Evolutionary conservation across 352 stramenopile species (phyloP).

Genomic region (Thalassiosira ordinaria): DNA sequence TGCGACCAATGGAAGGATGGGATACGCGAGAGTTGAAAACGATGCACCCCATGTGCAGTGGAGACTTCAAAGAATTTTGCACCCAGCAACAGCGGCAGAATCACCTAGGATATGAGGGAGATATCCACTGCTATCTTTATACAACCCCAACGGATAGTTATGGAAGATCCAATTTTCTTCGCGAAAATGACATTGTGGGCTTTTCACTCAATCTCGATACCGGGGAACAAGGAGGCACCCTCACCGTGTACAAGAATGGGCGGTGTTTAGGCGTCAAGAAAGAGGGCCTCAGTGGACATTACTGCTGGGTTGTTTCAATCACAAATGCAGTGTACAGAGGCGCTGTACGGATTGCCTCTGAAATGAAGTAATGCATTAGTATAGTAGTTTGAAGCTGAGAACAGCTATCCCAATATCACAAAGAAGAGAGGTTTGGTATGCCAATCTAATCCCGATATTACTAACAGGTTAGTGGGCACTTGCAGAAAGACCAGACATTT

Average conservation of each 20-base stretch:
- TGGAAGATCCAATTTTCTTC: not conserved
- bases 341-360: not conserved
- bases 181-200: not conserved
- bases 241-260: not conserved
- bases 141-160: not conserved
- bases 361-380: too few species aligned
- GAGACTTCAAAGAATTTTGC: not conserved
- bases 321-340: not conserved
- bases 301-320: not conserved
- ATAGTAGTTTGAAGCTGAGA: too few species aligned
- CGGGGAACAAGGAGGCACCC: not conserved
- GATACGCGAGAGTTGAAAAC: not conserved
- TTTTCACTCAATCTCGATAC: not conserved
- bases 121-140: constrained; percentile 2
- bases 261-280: not conserved
- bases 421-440: too few species aligned
- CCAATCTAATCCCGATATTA: too few species aligned
- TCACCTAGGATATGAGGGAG: not conserved
- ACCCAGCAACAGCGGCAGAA: not conserved
- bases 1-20: not conserved
- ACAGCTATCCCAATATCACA: too few species aligned
- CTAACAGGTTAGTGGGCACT: too few species aligned
- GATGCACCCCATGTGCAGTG: not conserved
- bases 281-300: not conserved
- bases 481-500: too few species aligned